A percentile compares a stretch with the other conserved stretches of the same genome.
Conservation (phyloP, 306 rosid genomes). For the Hippophae rhamnoides region DNA sequence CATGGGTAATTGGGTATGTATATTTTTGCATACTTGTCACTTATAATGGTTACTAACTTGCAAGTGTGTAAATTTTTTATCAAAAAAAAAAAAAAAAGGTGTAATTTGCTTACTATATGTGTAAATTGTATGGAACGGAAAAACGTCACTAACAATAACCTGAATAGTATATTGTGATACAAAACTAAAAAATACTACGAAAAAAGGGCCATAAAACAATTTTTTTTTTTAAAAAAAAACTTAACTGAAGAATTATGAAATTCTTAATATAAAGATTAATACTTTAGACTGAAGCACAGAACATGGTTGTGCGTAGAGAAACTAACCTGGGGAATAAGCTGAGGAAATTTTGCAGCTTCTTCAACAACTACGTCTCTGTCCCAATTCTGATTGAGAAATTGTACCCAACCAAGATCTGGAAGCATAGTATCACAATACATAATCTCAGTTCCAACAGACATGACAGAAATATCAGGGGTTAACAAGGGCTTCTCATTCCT, state of each 20-base stretch:
- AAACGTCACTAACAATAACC: too few species aligned
- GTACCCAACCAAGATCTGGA: conserved; percentile 49
- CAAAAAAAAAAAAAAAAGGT: too few species aligned
- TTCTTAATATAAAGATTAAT: background rate
- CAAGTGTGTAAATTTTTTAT: too few species aligned
- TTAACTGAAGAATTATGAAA: background rate
- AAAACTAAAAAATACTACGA: too few species aligned
- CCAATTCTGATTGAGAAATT: conserved; percentile 50
- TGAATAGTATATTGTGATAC: too few species aligned
- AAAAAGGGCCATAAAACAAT: background rate
- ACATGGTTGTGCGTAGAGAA: background rate
- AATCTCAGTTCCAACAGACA: conserved; percentile 86
- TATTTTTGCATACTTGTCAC: too few species aligned
- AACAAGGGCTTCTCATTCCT: conserved; percentile 53
- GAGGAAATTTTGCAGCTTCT: conserved; percentile 63
- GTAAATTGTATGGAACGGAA: too few species aligned
- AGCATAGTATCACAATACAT: conserved; percentile 49
- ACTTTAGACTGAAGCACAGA: too few species aligned
- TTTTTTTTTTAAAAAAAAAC: background rate
- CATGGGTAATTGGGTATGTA: too few species aligned
- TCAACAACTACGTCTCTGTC: conserved; percentile 48
- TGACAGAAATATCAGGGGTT: conserved; percentile 69
- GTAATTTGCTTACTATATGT: too few species aligned
- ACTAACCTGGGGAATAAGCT: conserved; percentile 55
- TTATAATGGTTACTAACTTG: too few species aligned